Percentiles rank a stretch among this genome's conserved stretches.
phyloP scores from a whole-genome alignment of 306 rosid genomes.

The Cucurbita argyrosperma region DNA sequence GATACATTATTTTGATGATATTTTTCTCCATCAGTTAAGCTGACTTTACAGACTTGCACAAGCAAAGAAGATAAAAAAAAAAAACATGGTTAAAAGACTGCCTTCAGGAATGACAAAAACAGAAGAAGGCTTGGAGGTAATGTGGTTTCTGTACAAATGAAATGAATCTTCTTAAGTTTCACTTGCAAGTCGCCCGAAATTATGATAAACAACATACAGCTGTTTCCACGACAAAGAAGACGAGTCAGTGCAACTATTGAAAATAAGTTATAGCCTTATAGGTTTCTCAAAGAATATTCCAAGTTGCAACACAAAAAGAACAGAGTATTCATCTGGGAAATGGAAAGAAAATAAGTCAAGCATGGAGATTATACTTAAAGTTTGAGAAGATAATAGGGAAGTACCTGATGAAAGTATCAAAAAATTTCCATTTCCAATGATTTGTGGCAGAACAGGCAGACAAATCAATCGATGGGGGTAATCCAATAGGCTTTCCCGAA shows the following conservation, averaged over 20 bases:
- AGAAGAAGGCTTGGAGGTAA: conserved; percentile 26
- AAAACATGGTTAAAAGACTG: conserved; percentile 21
- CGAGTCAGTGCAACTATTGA: not conserved
- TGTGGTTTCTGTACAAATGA: conserved; percentile 53
- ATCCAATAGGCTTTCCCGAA: not conserved
- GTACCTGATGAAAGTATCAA: conserved; percentile 37
- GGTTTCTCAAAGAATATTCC: not conserved
- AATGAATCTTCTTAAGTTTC: conserved; percentile 32
- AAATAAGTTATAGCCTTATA: no score
- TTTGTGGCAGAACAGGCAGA: conserved; percentile 17
- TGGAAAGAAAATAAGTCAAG: not conserved
- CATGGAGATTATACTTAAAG: not conserved
- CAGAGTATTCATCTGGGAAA: not conserved
- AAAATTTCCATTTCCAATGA: conserved; percentile 23
- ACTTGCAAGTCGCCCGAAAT: conserved; percentile 23
- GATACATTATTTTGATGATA: conserved; percentile 1
- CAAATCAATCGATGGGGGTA: not conserved
- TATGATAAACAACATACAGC: conserved; percentile 23
- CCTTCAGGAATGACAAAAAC: conserved; percentile 40
- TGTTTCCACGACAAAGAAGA: conserved; percentile 16
- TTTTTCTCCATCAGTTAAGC: not conserved
- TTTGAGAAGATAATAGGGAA: not conserved
- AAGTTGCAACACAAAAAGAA: not conserved
- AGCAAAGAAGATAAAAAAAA: not conserved
- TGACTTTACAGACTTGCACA: conserved; percentile 21